These are phyloP conservation scores for Pseudonectria foliicola DNA, from an alignment of 2,329 filamentous ascomycete genomes.

Conservation along the genomic window DNA sequence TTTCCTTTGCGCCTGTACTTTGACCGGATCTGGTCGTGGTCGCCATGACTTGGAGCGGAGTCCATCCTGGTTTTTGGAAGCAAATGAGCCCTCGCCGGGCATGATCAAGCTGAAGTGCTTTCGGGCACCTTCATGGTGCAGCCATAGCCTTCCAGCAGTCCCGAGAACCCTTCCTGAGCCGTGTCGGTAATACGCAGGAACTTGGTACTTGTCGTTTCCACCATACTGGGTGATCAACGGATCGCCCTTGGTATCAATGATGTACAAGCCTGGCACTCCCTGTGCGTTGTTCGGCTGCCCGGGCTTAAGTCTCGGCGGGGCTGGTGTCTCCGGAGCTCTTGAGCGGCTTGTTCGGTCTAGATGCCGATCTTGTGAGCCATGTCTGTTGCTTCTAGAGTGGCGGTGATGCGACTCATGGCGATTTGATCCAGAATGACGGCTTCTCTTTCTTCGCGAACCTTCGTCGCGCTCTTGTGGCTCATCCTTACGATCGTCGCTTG, in stretches of 20 bases:
- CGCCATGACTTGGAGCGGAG: conserved; percentile 37
- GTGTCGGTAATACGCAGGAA: conserved; percentile 64
- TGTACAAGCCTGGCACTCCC: conserved; percentile 34
- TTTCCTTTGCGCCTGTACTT: conserved; percentile 27
- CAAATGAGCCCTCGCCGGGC: conserved; percentile 31
- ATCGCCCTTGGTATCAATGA: conserved; percentile 71
- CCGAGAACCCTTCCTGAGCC: conserved; percentile 69
- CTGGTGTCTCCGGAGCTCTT: conserved; percentile 4
- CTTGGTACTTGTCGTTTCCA: conserved; percentile 60
- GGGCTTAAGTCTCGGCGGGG: conserved; percentile 2
- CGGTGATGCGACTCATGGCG: conserved; percentile 10
- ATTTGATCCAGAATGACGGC: conserved; percentile 12
- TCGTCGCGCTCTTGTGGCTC: conserved; percentile 13
- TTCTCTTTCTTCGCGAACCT: conserved; percentile 14
- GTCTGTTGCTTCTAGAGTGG: neutral
- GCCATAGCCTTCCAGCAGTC: conserved; percentile 48
- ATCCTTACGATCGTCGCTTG: conserved; percentile 5
- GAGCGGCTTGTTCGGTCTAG: conserved; percentile 2
- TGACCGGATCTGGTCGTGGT: conserved; percentile 32
- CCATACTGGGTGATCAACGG: conserved; percentile 68
- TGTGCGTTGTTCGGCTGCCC: conserved; percentile 4
- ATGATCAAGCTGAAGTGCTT: conserved; percentile 47
- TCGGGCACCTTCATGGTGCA: conserved; percentile 57
- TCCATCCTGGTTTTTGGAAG: conserved; percentile 36
- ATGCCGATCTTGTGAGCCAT: conserved; percentile 3